These are phyloP conservation scores for Seminavis robusta DNA, from an alignment of 108 stramenopile genomes.

Conservation along the genomic window DNA sequence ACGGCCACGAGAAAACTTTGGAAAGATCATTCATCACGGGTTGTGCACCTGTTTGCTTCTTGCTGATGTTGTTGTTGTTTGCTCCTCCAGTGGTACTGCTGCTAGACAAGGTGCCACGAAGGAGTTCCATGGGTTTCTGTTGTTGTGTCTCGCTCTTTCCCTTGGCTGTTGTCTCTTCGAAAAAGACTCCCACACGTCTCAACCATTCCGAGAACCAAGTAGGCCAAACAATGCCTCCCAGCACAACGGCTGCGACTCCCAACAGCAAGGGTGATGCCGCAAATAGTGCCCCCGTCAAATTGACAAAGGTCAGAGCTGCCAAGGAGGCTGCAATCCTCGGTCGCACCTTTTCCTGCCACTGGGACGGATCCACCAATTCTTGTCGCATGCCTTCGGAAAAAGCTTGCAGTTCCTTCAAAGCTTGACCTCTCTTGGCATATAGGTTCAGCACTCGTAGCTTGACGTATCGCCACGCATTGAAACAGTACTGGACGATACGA, in stretches of 20 bases:
- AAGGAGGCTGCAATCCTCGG: slow-evolving; percentile 28
- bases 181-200: slow-evolving; percentile 9
- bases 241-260: slow-evolving; percentile 15
- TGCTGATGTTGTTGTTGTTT: not conserved
- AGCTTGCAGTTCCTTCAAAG: slow-evolving; percentile 21
- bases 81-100: not conserved
- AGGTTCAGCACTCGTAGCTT: slow-evolving; percentile 1
- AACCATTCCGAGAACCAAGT: slow-evolving; percentile 36
- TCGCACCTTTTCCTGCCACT: slow-evolving; percentile 2
- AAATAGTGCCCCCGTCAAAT: slow-evolving; percentile 47
- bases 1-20: not conserved
- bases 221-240: slow-evolving; percentile 41
- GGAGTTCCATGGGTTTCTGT: not conserved
- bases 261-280: slow-evolving; percentile 36
- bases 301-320: slow-evolving; percentile 24
- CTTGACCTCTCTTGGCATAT: not conserved
- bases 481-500: slow-evolving; percentile 32
- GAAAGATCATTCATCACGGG: not conserved
- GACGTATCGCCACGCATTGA: slow-evolving; percentile 16
- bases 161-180: slow-evolving; percentile 21
- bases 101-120: not conserved
- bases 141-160: slow-evolving; percentile 19
- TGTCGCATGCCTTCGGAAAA: slow-evolving; percentile 31
- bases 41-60: not conserved
- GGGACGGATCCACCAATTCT: slow-evolving; percentile 18